A percentile compares a stretch with the other conserved stretches of the same genome.
Evolutionary conservation across 1,139 yeast genomes (phyloP).

Genomic region (Trichomonascaceae sp.): DNA sequence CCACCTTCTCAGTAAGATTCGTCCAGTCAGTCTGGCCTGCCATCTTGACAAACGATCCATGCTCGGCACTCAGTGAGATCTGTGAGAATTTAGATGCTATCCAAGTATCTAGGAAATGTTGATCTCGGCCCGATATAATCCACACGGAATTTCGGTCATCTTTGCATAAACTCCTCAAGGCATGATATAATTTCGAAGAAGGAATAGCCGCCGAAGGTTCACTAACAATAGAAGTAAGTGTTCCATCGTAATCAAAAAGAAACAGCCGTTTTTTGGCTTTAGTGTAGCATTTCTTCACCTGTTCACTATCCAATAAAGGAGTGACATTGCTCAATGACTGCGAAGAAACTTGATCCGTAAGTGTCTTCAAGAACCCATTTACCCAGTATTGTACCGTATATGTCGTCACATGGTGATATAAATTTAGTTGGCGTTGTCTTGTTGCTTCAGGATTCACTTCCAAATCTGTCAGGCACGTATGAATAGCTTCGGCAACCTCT

Average conservation of each 20-base stretch:
- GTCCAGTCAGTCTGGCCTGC: conserved; percentile 62
- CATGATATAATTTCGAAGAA: conserved; percentile 58
- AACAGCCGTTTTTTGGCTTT: conserved; percentile 65
- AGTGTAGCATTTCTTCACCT: conserved; percentile 51
- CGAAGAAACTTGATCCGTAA: conserved; percentile 46
- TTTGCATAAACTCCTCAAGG: conserved; percentile 53
- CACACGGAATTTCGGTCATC: conserved; percentile 87
- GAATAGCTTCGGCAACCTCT: conserved; percentile 81
- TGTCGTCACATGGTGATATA: conserved; percentile 59
- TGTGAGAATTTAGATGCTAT: conserved; percentile 55
- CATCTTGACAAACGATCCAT: conserved; percentile 88
- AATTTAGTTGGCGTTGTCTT: conserved; percentile 37
- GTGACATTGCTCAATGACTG: conserved; percentile 53
- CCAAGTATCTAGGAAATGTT: conserved; percentile 83
- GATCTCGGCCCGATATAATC: conserved; percentile 96
- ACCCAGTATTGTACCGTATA: conserved; percentile 85
- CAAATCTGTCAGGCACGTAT: conserved; percentile 52
- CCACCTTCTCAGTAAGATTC: conserved; percentile 73
- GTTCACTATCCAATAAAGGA: conserved; percentile 70
- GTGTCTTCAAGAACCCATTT: conserved; percentile 48
- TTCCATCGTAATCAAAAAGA: conserved; percentile 94
- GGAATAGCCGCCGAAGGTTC: conserved; percentile 99
- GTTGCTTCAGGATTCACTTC: conserved; percentile 18
- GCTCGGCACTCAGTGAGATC: conserved; percentile 90
- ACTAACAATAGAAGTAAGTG: conserved; percentile 88